Base-by-base conservation (phyloP, 495 filamentous ascomycete genomes). In the Rhypophila decipiens region DNA sequence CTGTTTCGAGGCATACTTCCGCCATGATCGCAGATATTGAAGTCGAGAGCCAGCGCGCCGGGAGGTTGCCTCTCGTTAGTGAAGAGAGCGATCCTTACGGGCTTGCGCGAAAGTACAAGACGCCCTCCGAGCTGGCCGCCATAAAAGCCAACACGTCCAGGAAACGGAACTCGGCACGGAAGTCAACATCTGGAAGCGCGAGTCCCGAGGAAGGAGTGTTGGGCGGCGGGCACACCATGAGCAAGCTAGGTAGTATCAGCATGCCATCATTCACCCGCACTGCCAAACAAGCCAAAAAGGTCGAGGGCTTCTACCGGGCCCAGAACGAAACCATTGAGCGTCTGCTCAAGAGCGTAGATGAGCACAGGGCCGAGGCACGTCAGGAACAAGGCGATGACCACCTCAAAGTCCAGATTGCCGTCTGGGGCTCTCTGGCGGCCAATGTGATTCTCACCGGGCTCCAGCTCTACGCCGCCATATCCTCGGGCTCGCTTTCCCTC, bases 321-420 rank as follows among this genome's bases (percentile, higher is more conserved):
- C 93, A 98, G 66, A 98, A 98, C 60, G 86, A 88, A 65, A 91
- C 86, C 54, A 97, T 98, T 57, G 79, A 94, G 69, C 79, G 86
- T 13, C 76, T 97, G 69, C 76, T 98, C 47, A 96, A 93, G 64
- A 87, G 87, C 5, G 90, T 97, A 2, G 87, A 95, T 58, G 90
- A 96, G 59, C 94, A 97, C 61, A 72, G 85, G 29, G 78, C 82
- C 24, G 80, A 86, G 15, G 89, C 90, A 27, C 84, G 83, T 49
- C 82, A 93, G 50, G 78, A 90, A 61, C 82, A 85, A 45, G 78
- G 77, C 47, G 84, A 88, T 23, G 91, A 94, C 58, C 81, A 88
- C 42, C 69, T 94, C 22, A 88, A 88, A 58, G 89, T 82, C 69
- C 77, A 86, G 59, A 94, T 97, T 56, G 93, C 93, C 12, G 85